phyloP scores from a whole-genome alignment of 2,329 filamentous ascomycete species.

The Ascochyta rabiei region DNA sequence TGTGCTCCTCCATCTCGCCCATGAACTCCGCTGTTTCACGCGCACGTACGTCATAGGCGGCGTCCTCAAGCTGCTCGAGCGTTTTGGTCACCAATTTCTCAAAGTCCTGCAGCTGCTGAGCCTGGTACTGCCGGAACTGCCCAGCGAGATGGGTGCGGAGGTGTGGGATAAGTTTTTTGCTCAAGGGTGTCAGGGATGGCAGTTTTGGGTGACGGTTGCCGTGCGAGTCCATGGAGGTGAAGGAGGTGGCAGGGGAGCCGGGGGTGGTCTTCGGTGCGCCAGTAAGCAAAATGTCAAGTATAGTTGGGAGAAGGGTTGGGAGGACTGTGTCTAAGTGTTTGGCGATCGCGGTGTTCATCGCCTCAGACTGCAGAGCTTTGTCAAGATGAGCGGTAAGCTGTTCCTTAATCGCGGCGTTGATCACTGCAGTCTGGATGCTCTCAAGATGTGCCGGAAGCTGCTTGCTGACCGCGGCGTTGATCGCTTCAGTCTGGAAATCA shows the following conservation, averaged over 20 bases:
- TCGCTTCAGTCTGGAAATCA: neutral
- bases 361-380: neutral
- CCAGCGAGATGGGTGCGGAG: conserved; percentile 7
- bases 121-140: conserved; percentile 10
- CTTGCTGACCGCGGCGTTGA: neutral
- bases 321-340: neutral
- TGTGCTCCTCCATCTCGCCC: conserved; percentile 8
- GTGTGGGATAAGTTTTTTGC: conserved; percentile 3
- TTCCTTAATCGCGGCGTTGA: too few relatives aligned
- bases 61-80: neutral
- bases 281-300: neutral
- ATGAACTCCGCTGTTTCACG: conserved; percentile 3
- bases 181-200: conserved; percentile 6
- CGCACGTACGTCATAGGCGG: conserved; percentile 1
- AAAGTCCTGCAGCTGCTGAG: conserved; percentile 1
- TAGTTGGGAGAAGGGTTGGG: neutral
- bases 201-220: neutral
- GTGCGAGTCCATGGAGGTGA: neutral
- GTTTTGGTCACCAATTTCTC: neutral
- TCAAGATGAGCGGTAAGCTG: too few relatives aligned
- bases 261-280: neutral
- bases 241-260: neutral
- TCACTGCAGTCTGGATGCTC: too few relatives aligned
- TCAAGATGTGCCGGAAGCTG: too few relatives aligned
- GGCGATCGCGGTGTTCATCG: conserved; percentile 1